Percentiles rank a stretch among this genome's conserved stretches.
Evolutionary conservation across 768 basidiomycete species (phyloP).

Genomic region (Hortiboletus flavorubellus): DNA sequence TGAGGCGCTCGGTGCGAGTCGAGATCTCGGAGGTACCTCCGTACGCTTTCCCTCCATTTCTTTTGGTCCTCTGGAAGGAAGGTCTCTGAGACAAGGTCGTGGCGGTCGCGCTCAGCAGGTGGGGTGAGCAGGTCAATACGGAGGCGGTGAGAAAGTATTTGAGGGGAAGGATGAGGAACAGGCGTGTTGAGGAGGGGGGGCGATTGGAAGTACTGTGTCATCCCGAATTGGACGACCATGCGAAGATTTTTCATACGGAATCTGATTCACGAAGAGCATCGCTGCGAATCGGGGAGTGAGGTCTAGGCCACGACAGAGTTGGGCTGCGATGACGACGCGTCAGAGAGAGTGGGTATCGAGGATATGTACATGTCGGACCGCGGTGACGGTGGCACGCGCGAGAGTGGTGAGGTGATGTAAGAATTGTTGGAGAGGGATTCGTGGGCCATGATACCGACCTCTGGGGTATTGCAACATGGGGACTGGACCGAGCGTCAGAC

Average conservation of each 20-base stretch:
- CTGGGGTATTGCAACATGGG: constrained; percentile 42
- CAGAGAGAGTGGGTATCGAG: constrained; percentile 40
- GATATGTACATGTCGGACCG: constrained; percentile 36
- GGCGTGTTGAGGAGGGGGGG: constrained; percentile 27
- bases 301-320: constrained; percentile 43
- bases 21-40: constrained; percentile 59
- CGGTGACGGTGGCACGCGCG: constrained; percentile 39
- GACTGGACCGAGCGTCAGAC: constrained; percentile 55
- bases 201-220: constrained; percentile 40
- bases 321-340: constrained; percentile 47
- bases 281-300: constrained; percentile 38
- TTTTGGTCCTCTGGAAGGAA: too few species aligned
- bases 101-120: constrained; percentile 37
- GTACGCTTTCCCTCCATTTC: constrained; percentile 43
- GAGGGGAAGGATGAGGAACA: constrained; percentile 23
- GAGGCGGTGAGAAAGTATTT: constrained; percentile 38
- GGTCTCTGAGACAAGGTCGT: constrained; percentile 15
- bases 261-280: constrained; percentile 58
- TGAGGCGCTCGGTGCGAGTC: constrained; percentile 51
- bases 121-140: constrained; percentile 44
- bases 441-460: constrained; percentile 55
- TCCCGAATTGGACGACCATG: constrained; percentile 41
- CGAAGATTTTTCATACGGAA: constrained; percentile 47
- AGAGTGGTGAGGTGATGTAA: constrained; percentile 55
- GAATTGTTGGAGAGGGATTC: constrained; percentile 60